Percentiles rank a stretch among this genome's conserved stretches.
These are phyloP conservation scores for Globisporangium barbulae DNA, from an alignment of 352 stramenopile genomes.

Conservation along the genomic window DNA sequence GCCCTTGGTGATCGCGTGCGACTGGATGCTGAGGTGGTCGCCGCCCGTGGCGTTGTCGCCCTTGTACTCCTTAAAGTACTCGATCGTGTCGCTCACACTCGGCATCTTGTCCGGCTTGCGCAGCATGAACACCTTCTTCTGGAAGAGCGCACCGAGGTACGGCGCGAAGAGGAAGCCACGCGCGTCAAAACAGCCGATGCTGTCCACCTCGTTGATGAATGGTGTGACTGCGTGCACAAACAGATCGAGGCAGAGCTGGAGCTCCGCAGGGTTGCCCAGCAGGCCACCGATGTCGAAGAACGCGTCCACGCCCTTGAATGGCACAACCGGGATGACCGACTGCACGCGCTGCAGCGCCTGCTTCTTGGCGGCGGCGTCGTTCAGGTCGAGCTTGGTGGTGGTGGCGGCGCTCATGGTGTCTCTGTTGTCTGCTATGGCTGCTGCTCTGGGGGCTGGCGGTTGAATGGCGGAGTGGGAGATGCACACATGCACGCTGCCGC, in stretches of 20 bases:
- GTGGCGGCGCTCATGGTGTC: slow-evolving; percentile 21
- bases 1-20: slow-evolving; percentile 64
- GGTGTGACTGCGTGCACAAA: slow-evolving; percentile 72
- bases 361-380: slow-evolving; percentile 44
- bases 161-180: slow-evolving; percentile 97
- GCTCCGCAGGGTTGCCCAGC: slow-evolving; percentile 82
- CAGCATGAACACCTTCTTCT: slow-evolving; percentile 99
- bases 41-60: slow-evolving; percentile 82
- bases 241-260: slow-evolving; percentile 92
- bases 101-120: slow-evolving; percentile 98
- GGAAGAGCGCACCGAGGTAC: slow-evolving; percentile 92
- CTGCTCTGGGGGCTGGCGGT: slow-evolving; percentile 1
- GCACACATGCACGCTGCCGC: neutral
- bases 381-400: slow-evolving; percentile 34
- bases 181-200: slow-evolving; percentile 94
- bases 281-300: slow-evolving; percentile 98
- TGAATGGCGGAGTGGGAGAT: slow-evolving; percentile 9
- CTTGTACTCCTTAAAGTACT: slow-evolving; percentile 94
- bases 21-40: slow-evolving; percentile 88
- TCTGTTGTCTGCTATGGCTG: slow-evolving; percentile 13
- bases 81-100: slow-evolving; percentile 87
- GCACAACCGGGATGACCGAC: slow-evolving; percentile 92
- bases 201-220: slow-evolving; percentile 56
- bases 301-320: slow-evolving; percentile 92
- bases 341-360: slow-evolving; percentile 69